Percentiles rank a stretch among this genome's conserved stretches.
phyloP scores from a whole-genome alignment of 2,329 filamentous ascomycete genomes.

The Scedosporium boydii region DNA sequence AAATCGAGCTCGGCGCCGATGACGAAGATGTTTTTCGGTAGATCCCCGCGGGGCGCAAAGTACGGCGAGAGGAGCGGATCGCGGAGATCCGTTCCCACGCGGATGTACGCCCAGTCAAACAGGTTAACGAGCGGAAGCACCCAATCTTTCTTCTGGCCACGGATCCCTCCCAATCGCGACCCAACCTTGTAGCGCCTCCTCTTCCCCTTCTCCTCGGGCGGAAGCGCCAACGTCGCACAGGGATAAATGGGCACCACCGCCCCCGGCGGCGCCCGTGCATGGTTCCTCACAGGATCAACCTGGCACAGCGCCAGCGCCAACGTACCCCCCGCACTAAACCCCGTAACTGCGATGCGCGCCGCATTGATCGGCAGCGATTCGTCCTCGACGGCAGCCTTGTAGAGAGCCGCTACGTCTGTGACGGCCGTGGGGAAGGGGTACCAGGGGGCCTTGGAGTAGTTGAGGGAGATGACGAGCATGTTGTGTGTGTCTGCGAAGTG shows the following conservation, averaged over 20 bases:
- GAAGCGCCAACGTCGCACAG: slow-evolving; percentile 23
- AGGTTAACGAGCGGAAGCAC: slow-evolving; percentile 13
- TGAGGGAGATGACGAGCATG: slow-evolving; percentile 35
- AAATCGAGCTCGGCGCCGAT: slow-evolving; percentile 28
- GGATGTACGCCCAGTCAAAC: slow-evolving; percentile 25
- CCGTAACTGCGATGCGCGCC: slow-evolving; percentile 29
- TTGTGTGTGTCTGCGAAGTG: slow-evolving; percentile 27
- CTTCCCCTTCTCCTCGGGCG: slow-evolving; percentile 14
- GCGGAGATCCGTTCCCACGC: slow-evolving; percentile 18
- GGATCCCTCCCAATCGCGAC: slow-evolving; percentile 10
- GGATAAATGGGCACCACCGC: slow-evolving; percentile 34
- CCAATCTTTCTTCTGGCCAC: slow-evolving; percentile 11
- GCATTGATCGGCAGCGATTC: slow-evolving; percentile 33
- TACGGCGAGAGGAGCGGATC: slow-evolving; percentile 24
- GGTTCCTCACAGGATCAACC: slow-evolving; percentile 22
- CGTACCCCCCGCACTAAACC: slow-evolving; percentile 43
- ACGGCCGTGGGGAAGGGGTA: slow-evolving; percentile 32
- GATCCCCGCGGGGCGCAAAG: slow-evolving; percentile 18
- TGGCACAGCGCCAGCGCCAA: slow-evolving; percentile 32
- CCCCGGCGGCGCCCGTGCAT: slow-evolving; percentile 10
- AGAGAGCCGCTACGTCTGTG: slow-evolving; percentile 35
- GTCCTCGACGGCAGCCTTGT: slow-evolving; percentile 31
- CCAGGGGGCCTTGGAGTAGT: slow-evolving; percentile 38
- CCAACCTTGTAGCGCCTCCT: slow-evolving; percentile 17
- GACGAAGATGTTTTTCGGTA: slow-evolving; percentile 26